These are phyloP conservation scores for maize (Zea mays) DNA, from an alignment of 176 grass and related monocot species.

Conservation along the genomic window DNA sequence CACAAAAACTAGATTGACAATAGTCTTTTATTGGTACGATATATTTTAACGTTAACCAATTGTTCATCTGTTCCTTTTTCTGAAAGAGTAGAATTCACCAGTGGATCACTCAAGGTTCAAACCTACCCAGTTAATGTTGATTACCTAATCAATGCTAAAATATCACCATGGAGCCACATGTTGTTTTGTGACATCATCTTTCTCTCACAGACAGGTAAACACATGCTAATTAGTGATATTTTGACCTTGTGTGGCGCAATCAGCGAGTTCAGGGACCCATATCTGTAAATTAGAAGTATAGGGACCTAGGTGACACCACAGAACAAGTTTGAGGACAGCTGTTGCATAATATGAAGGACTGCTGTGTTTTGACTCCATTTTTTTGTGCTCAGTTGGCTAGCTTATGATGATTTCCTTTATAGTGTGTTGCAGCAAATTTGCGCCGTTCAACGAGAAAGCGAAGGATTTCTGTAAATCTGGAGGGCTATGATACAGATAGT, in stretches of 20 bases:
- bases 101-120: background rate
- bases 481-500: constrained; percentile 83
- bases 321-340: background rate
- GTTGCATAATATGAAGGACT: background rate
- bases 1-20: background rate
- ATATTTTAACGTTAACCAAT: background rate
- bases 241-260: background rate
- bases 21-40: constrained; percentile 21
- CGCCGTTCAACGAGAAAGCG: constrained; percentile 94
- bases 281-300: background rate
- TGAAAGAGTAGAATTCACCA: background rate
- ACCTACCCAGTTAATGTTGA: background rate
- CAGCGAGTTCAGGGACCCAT: background rate
- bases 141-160: background rate
- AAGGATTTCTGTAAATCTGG: constrained; percentile 85
- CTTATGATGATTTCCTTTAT: constrained; percentile 47
- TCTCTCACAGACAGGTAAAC: background rate
- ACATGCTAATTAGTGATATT: background rate
- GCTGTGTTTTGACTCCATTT: constrained; percentile 6
- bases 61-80: constrained; percentile 1
- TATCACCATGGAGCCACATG: background rate
- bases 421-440: constrained; percentile 83
- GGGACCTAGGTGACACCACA: background rate
- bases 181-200: background rate
- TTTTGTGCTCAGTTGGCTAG: constrained; percentile 18